Base-by-base conservation (phyloP, 106 monocot genomes). In the Platanthera zijinensis region DNA sequence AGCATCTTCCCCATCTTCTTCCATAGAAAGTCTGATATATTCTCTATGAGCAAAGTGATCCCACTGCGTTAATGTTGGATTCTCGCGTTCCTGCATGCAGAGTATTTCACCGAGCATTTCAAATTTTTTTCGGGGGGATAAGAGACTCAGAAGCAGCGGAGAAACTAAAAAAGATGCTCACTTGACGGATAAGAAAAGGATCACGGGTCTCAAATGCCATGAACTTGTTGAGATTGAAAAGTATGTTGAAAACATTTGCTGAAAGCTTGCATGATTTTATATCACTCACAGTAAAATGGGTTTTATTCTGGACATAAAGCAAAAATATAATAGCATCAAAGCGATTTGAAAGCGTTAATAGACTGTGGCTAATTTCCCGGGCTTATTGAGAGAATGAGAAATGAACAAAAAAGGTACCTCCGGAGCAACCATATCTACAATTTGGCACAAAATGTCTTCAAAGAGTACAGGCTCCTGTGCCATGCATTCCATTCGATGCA, bases 1-100 rank as follows among this genome's bases (percentile, higher is more conserved):
- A n/a, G 96, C 93, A 96, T 96, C 92, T 83, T 95, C 95, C 80
- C 85, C 96, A 80, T 96, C 96, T 87, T 96, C 96, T 82, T 96
- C 96, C 96, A 96, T 93, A 19, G 93, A 93, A 50, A 96, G 76
- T 57, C 96, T 87, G 22, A 93, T 93, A 77, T 96, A 96, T 78
- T 96, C 96, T 79, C 93, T 90, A 59, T 86, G 96, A 48, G 96
- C 96, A 84, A 93, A 96, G 1, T 90, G 87, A 46, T 96, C 96
- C 96, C 96, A 96, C 72, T 96, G 90, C 0, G 96, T 96, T 84
- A 93, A 80, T n/a, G 81, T 91, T 51, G 96, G 96, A 80, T 96
- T 82, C 81, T 96, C 96, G 56, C 93, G 85, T 75, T 96, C 96
- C 96, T 96, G 75, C 68, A 83, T 3, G 39, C 39, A 32, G 8